Base-by-base conservation (phyloP, 1,139 yeast genomes). In the Diutina rugosa region DNA sequence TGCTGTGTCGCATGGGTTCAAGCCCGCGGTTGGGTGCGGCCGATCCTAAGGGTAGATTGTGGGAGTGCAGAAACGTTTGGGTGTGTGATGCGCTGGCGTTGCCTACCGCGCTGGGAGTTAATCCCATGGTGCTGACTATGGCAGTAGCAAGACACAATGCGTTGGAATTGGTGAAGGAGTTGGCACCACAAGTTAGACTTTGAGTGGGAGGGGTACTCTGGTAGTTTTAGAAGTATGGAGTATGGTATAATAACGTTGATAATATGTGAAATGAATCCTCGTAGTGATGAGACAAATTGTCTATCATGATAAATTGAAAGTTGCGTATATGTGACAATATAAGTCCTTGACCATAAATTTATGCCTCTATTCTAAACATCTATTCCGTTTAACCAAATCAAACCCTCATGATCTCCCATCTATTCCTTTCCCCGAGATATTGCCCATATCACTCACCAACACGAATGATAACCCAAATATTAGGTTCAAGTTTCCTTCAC, bases 401-500 rank as follows among this genome's bases (percentile, higher is more conserved):
- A 21, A 21, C 26, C 26, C 26, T 21, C 26, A 21, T 21, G 26
- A 21, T 21, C 26, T 21, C 26, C 26, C 26, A 21, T 21, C 26
- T 21, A 21, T 3, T 21, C 26, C 26, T 21, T 21, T 21, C 26
- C 26, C 26, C 26, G 26, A 21, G 26, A 2, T 21, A 21, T 21
- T 21, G 26, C 26, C 26, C 26, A 21, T 21, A 21, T 21, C 26
- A 21, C 26, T 21, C 26, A 21, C 26, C 26, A 21, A 21, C 26
- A 21, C 26, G 4, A 3, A 21, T 21, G 4, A 21, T 21, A 21
- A 21, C 26, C 26, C 46, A 14, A 14, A 26, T 6, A 21, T 6
- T 16, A 32, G 10, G 12, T 32, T 10, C 12, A 32, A 32, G 35
- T 32, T 10, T 32, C 35, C 35, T 32, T 32, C 10, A 80, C 74